Evolutionary conservation across 2,329 filamentous ascomycete species (phyloP).

Genomic region (Colletotrichum euphorbiae): DNA sequence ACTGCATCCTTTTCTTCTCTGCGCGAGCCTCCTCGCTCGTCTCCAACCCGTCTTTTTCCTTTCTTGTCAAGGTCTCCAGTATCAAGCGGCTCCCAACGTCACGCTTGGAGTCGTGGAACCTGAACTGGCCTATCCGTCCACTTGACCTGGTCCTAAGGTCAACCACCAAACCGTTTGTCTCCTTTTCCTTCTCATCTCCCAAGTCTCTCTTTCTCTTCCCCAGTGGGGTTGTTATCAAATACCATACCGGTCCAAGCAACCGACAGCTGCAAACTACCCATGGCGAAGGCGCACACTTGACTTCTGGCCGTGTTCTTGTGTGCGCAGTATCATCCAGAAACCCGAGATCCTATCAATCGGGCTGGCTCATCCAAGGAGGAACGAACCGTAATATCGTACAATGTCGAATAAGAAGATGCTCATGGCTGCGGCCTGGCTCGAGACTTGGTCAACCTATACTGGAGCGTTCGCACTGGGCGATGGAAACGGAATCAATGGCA

Average conservation of each 20-base stretch:
- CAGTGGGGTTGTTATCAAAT: neutral
- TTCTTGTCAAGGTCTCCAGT: conserved; percentile 13
- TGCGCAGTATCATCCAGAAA: neutral
- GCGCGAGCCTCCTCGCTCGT: conserved; percentile 29
- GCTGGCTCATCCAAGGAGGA: conserved; percentile 24
- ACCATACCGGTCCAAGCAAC: neutral
- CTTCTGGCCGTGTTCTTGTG: conserved; percentile 6
- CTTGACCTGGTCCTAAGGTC: conserved; percentile 15
- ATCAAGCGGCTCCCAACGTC: conserved; percentile 28
- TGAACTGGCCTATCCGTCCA: neutral
- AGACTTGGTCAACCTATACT: conserved; percentile 1
- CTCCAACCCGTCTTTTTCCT: conserved; percentile 11
- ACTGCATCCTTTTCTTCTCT: neutral
- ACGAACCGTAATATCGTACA: neutral
- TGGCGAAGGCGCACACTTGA: conserved; percentile 1
- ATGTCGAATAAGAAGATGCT: conserved; percentile 25
- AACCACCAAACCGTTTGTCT: conserved; percentile 31
- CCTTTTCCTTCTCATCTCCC: conserved; percentile 12
- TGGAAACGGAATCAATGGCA: neutral
- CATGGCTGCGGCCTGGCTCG: conserved; percentile 19
- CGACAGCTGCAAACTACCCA: conserved; percentile 1
- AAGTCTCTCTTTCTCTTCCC: neutral
- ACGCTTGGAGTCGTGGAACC: conserved; percentile 25
- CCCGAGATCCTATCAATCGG: neutral
- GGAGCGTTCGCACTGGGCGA: conserved; percentile 2